Conservation (phyloP, 805 yeast species). For the Saturnispora mendoncae region DNA sequence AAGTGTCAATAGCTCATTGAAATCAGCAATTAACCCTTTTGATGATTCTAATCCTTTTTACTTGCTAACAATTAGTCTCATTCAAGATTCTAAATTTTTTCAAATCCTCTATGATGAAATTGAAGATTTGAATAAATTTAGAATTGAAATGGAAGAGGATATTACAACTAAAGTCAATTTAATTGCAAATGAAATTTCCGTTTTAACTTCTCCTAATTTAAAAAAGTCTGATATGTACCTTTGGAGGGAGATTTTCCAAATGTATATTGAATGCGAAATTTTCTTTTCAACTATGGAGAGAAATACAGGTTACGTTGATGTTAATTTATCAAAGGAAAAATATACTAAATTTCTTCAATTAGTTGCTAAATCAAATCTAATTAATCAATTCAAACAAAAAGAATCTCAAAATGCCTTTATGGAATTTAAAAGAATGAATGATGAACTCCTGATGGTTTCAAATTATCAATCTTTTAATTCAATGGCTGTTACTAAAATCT, state of each 20-base stretch:
- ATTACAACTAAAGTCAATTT: slow-evolving; percentile 35
- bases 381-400: slow-evolving; percentile 38
- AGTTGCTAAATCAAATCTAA: slow-evolving; percentile 31
- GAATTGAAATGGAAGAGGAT: slow-evolving; percentile 34
- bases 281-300: slow-evolving; percentile 40
- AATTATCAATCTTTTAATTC: slow-evolving; percentile 55
- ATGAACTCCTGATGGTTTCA: slow-evolving; percentile 44
- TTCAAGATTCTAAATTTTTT: slow-evolving; percentile 54
- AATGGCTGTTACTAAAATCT: slow-evolving; percentile 56
- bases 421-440: slow-evolving; percentile 45
- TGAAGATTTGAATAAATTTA: slow-evolving; percentile 37
- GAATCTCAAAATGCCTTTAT: slow-evolving; percentile 37
- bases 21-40: slow-evolving; percentile 20
- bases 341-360: slow-evolving; percentile 33
- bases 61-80: slow-evolving; percentile 30
- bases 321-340: slow-evolving; percentile 38
- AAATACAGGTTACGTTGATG: slow-evolving; percentile 34
- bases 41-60: slow-evolving; percentile 19
- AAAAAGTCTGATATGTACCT: slow-evolving; percentile 48
- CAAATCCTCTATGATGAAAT: slow-evolving; percentile 48
- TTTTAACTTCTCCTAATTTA: slow-evolving; percentile 33
- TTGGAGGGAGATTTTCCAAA: slow-evolving; percentile 62
- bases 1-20: slow-evolving; percentile 7
- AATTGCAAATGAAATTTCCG: slow-evolving; percentile 33
- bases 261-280: slow-evolving; percentile 58